phyloP scores from a whole-genome alignment of 805 yeast genomes.

The Myxozyma mucilagina region DNA sequence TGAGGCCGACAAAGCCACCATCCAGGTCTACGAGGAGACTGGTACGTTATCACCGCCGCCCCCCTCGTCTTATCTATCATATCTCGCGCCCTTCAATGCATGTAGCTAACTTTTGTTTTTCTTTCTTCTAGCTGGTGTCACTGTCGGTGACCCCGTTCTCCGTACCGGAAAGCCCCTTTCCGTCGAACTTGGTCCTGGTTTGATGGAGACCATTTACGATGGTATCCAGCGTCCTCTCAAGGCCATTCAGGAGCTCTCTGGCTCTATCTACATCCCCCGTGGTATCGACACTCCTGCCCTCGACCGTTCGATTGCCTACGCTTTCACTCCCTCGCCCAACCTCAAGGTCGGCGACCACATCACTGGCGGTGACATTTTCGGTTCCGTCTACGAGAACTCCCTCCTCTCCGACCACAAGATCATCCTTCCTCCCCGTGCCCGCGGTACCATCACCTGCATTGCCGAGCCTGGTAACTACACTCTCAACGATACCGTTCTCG shows the following conservation, averaged over 20 bases:
- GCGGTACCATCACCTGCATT: constrained; percentile 91
- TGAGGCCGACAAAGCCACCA: constrained; percentile 93
- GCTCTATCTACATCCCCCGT: constrained; percentile 96
- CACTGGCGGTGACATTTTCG: constrained; percentile 97
- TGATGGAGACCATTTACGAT: constrained; percentile 98
- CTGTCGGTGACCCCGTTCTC: constrained; percentile 97
- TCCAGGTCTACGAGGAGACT: constrained; percentile 98
- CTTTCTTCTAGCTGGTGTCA: constrained; percentile 75
- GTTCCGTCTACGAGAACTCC: constrained; percentile 91
- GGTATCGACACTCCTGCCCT: constrained; percentile 98
- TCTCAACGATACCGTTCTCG: constrained; percentile 85
- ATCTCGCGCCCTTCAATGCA: neutral
- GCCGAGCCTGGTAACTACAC: constrained; percentile 90
- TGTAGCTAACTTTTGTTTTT: neutral
- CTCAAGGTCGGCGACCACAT: constrained; percentile 94
- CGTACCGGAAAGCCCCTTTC: constrained; percentile 99
- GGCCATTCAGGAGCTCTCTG: constrained; percentile 81
- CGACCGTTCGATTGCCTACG: constrained; percentile 76
- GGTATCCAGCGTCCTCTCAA: constrained; percentile 99
- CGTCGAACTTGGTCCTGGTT: constrained; percentile 98
- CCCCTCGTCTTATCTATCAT: neutral
- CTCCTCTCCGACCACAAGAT: constrained; percentile 90
- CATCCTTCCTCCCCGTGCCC: constrained; percentile 94
- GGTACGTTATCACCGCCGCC: constrained; percentile 20
- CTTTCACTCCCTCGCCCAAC: constrained; percentile 69